Conservation (phyloP, 2,329 filamentous ascomycete genomes). For the Pseudogymnoascus sp. region DNA sequence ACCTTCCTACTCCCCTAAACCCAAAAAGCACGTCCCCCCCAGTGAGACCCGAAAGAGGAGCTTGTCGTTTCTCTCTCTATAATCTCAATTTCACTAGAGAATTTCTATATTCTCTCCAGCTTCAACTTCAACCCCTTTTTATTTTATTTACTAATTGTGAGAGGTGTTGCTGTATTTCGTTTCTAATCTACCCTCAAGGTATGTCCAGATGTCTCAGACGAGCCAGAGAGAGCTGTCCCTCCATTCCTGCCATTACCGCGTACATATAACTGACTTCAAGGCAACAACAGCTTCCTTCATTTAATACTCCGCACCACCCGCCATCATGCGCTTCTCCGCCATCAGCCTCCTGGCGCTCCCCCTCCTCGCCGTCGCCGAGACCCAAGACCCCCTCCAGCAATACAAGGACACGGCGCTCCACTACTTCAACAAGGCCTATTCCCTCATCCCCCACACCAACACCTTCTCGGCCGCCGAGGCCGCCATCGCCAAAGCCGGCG, state of each 20-base stretch:
- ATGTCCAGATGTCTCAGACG: not conserved
- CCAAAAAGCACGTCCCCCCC: not conserved
- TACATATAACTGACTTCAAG: not conserved
- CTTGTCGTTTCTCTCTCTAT: not conserved
- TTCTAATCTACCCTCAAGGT: conserved; percentile 11
- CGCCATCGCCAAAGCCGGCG: conserved; percentile 44
- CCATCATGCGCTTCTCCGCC: conserved; percentile 50
- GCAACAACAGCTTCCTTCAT: not conserved
- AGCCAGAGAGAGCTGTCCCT: not conserved
- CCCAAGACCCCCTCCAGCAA: conserved; percentile 44
- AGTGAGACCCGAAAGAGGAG: not conserved
- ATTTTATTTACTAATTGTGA: conserved; percentile 2
- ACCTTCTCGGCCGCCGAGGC: conserved; percentile 36
- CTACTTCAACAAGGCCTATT: conserved; percentile 54
- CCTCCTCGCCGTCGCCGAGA: conserved; percentile 46
- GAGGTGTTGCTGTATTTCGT: conserved; percentile 5
- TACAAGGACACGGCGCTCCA: conserved; percentile 58
- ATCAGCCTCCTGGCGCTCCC: conserved; percentile 48
- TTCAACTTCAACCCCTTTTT: conserved; percentile 2
- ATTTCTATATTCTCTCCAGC: not conserved
- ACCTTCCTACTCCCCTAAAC: not conserved
- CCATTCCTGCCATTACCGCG: not conserved
- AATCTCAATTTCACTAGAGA: conserved; percentile 7
- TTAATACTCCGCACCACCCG: conserved; percentile 1
- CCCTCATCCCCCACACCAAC: conserved; percentile 45